phyloP scores from a whole-genome alignment of 1,139 yeast genomes.

The Geotrichum bryndzae region DNA sequence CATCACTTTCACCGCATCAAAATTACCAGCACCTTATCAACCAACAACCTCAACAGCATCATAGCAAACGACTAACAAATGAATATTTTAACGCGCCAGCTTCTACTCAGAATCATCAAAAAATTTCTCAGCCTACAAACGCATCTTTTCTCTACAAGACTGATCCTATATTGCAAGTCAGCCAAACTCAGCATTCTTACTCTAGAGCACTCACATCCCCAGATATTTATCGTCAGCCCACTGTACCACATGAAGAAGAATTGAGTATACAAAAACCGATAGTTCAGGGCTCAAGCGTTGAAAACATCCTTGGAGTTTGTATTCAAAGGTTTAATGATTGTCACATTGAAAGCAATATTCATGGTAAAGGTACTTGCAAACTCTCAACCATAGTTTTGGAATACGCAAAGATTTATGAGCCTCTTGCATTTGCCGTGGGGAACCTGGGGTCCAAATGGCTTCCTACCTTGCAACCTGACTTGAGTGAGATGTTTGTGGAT shows the following conservation, averaged over 20 bases:
- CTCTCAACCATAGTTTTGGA: neutral
- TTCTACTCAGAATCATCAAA: neutral
- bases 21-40: neutral
- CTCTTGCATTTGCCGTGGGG: constrained; percentile 12
- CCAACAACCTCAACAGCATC: neutral
- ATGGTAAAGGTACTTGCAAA: neutral
- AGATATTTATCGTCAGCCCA: neutral
- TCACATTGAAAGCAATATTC: neutral
- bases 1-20: neutral
- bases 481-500: constrained; percentile 5
- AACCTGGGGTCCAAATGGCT: constrained; percentile 1
- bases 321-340: neutral
- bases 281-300: neutral
- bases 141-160: neutral
- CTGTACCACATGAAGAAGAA: neutral
- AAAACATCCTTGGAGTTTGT: neutral
- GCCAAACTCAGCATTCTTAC: neutral
- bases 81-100: neutral
- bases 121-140: neutral
- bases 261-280: neutral
- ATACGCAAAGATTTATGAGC: constrained; percentile 3
- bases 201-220: neutral
- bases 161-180: neutral
- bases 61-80: neutral
- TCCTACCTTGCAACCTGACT: neutral